Percentiles rank a stretch among this genome's conserved stretches.
Evolutionary conservation across 768 basidiomycete genomes (phyloP).

Genomic region (Paxillus ammoniavirescens): DNA sequence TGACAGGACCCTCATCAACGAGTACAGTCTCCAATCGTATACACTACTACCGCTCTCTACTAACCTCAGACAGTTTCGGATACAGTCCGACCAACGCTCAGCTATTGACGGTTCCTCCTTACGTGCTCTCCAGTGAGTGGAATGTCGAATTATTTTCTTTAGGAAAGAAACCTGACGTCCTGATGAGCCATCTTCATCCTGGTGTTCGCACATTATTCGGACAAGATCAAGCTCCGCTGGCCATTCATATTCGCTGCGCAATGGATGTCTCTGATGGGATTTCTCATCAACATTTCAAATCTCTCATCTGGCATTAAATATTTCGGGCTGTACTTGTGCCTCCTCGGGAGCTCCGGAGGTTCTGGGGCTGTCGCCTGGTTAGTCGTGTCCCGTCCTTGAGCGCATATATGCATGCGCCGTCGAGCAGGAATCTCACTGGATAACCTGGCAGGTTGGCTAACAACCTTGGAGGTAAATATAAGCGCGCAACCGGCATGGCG

Average conservation of each 20-base stretch:
- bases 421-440: too few relatives aligned
- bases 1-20: slow-evolving; percentile 56
- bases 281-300: slow-evolving; percentile 59
- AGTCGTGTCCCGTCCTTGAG: background rate
- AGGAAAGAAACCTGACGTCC: background rate
- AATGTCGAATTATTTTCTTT: background rate
- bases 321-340: slow-evolving; percentile 69
- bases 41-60: background rate
- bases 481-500: slow-evolving; percentile 67
- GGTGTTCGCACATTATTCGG: slow-evolving; percentile 56
- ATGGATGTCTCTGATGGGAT: slow-evolving; percentile 53
- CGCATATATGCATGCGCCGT: too few relatives aligned
- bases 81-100: slow-evolving; percentile 55
- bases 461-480: slow-evolving; percentile 64
- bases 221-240: slow-evolving; percentile 50
- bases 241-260: slow-evolving; percentile 58
- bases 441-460: slow-evolving; percentile 43
- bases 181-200: slow-evolving; percentile 50
- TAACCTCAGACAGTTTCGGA: slow-evolving; percentile 48
- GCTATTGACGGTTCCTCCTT: slow-evolving; percentile 68
- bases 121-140: slow-evolving; percentile 56
- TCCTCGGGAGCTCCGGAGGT: slow-evolving; percentile 60
- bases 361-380: slow-evolving; percentile 66
- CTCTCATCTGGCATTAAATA: slow-evolving; percentile 58
- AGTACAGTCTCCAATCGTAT: slow-evolving; percentile 24